Base-by-base conservation (phyloP, 331 rosid genomes). In the Acacia concinna region DNA sequence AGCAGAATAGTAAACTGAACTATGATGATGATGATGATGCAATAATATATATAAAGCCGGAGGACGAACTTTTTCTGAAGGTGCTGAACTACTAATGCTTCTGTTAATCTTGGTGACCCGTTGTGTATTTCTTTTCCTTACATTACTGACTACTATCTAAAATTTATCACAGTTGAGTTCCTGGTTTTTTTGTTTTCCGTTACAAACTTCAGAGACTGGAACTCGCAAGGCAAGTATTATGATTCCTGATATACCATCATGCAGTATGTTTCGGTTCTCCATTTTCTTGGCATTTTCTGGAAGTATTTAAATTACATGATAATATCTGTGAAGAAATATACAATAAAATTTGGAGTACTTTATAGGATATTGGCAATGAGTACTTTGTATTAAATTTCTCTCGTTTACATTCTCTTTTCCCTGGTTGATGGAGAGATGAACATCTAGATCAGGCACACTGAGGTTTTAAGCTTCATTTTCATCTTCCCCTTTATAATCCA, bases 21-120 rank as follows among this genome's bases (percentile, higher is more conserved):
- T 44, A 27, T 57, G 85, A 73, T 21, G 68, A 27, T 25, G 92
- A 27, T 63, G 86, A 73, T 20, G 66, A 28, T 27, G 79, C 78
- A 5, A 79, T 83, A 64, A 80, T 89, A 64, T 96, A 93, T 79
- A 35, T 85, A 63, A 86, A 96, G 85, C 89, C 90, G 2, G 98
- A 96, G 87, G 98, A 96, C 80, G 96, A 96, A 78, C 76, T 96
- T 68, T 89, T 93, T 74, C 94, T 85, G 66, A 81, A 89, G 99
- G 98, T 93, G 86, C 68, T 18, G 44, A 64, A 32, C 27, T 64
- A 32, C 44, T 80, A 73, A 57, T 78, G 69, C 73, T 56, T 72
- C 37, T 35, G 32, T 28, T 66, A 32, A 74, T 13, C 15, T 47
- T 38, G 32, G 47, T 77, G 63, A 37, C 18, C 15, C 9, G 2